These are phyloP conservation scores for Aspergillus versicolor DNA, from an alignment of 2,329 filamentous ascomycete species.

Conservation along the genomic window DNA sequence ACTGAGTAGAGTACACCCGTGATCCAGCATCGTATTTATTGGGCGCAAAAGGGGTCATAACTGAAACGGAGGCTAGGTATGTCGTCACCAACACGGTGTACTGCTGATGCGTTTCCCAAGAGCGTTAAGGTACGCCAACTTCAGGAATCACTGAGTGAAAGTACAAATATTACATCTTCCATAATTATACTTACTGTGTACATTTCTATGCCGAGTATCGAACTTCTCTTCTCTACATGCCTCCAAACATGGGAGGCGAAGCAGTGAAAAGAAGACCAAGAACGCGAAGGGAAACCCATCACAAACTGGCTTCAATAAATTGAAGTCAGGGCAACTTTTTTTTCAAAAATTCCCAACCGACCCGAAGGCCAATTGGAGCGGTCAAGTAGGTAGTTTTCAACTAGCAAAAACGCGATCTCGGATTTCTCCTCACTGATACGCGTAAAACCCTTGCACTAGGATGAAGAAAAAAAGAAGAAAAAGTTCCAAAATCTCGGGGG, in stretches of 20 bases:
- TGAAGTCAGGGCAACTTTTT: constrained; percentile 28
- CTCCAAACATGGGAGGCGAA: constrained; percentile 33
- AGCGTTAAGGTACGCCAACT: too few species aligned
- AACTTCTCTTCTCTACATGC: constrained; percentile 38
- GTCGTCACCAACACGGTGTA: too few species aligned
- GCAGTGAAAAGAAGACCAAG: constrained; percentile 41
- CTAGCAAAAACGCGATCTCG: constrained; percentile 86
- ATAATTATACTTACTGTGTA: too few species aligned
- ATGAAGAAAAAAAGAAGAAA: constrained; percentile 39
- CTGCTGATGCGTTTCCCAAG: too few species aligned
- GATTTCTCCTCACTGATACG: constrained; percentile 84
- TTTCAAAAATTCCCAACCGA: constrained; percentile 81
- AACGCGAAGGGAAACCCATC: constrained; percentile 9
- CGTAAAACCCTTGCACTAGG: constrained; percentile 68
- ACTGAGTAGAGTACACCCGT: too few species aligned
- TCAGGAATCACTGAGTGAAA: too few species aligned
- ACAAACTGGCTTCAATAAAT: constrained; percentile 17
- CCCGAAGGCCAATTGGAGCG: constrained; percentile 69
- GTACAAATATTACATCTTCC: too few species aligned
- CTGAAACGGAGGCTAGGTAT: too few species aligned
- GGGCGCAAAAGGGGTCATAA: too few species aligned
- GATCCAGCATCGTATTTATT: too few species aligned
- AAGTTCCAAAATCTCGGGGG: constrained; percentile 18
- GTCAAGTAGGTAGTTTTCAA: constrained; percentile 83
- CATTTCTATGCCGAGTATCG: too few species aligned